Evolutionary conservation across 2,329 filamentous ascomycete genomes (phyloP).

Genomic region (Penicillium capsulatum): DNA sequence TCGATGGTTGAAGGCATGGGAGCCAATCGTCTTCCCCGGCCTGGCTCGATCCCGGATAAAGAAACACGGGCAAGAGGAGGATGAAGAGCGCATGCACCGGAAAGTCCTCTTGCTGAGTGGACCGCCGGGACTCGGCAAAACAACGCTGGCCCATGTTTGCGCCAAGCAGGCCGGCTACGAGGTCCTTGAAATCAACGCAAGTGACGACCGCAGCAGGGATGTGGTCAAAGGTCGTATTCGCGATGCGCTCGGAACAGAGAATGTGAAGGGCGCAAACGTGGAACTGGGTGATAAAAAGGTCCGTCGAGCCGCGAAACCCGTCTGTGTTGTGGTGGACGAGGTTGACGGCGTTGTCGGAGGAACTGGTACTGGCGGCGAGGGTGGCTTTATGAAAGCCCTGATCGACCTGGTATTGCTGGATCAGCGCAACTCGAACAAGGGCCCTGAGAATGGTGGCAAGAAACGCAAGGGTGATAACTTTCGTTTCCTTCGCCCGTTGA

Average conservation of each 20-base stretch:
- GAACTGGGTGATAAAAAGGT: slow-evolving; percentile 49
- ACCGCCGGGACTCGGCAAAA: slow-evolving; percentile 90
- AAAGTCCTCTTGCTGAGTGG: slow-evolving; percentile 90
- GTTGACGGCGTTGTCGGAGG: slow-evolving; percentile 90
- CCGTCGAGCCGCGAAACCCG: slow-evolving; percentile 72
- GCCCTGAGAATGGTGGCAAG: slow-evolving; percentile 26
- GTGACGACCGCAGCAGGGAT: slow-evolving; percentile 83
- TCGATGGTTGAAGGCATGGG: slow-evolving; percentile 92
- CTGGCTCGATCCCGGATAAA: slow-evolving; percentile 57
- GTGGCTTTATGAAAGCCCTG: slow-evolving; percentile 89
- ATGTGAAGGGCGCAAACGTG: slow-evolving; percentile 64
- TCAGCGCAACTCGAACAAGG: slow-evolving; percentile 65
- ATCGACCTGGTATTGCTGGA: slow-evolving; percentile 85
- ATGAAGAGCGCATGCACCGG: slow-evolving; percentile 71
- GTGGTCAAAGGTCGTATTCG: slow-evolving; percentile 88
- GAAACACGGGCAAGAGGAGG: slow-evolving; percentile 42
- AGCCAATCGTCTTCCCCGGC: slow-evolving; percentile 83
- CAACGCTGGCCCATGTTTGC: slow-evolving; percentile 92
- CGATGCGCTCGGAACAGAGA: slow-evolving; percentile 90
- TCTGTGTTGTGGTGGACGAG: slow-evolving; percentile 93
- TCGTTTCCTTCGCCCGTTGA: slow-evolving; percentile 76
- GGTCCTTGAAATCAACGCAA: slow-evolving; percentile 95
- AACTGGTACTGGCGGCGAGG: slow-evolving; percentile 72
- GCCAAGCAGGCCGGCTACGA: slow-evolving; percentile 94
- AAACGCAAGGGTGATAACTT: slow-evolving; percentile 80